Conservation (phyloP, 202 grass and related monocot species). For the Brachypodium distachyon region DNA sequence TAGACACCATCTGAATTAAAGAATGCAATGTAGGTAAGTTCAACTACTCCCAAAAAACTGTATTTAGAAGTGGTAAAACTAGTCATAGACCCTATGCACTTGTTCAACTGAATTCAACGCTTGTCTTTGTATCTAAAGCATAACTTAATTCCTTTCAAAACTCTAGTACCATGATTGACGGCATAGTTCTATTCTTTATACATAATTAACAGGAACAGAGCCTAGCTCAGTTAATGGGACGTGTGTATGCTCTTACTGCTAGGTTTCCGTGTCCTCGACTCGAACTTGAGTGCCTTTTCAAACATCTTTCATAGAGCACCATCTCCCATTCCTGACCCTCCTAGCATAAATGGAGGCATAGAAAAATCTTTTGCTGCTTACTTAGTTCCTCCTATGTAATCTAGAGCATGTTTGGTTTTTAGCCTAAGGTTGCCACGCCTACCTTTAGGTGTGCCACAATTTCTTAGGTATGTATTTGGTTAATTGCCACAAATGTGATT, state of each 20-base stretch:
- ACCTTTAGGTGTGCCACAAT: no score
- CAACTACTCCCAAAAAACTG: not conserved
- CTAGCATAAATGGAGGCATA: no score
- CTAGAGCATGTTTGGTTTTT: no score
- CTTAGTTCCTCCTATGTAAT: no score
- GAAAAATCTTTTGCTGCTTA: no score
- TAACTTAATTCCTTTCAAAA: not conserved
- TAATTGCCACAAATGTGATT: no score
- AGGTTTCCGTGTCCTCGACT: not conserved
- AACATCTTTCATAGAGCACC: no score
- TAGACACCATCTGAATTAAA: constrained; percentile 13
- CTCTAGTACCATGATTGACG: not conserved
- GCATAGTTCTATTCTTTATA: not conserved
- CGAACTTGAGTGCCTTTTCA: not conserved
- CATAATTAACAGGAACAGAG: not conserved
- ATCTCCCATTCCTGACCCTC: no score
- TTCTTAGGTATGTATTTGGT: no score
- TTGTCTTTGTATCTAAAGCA: not conserved
- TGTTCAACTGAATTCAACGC: not conserved
- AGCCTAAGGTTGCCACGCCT: no score
- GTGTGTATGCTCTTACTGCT: not conserved
- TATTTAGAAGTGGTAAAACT: constrained; percentile 8
- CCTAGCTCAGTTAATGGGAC: not conserved
- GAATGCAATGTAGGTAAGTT: constrained; percentile 2
- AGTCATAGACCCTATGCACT: not conserved